Evolutionary conservation across 2,329 filamentous ascomycete genomes (phyloP).

Genomic region (Aspergillus luchuensis): DNA sequence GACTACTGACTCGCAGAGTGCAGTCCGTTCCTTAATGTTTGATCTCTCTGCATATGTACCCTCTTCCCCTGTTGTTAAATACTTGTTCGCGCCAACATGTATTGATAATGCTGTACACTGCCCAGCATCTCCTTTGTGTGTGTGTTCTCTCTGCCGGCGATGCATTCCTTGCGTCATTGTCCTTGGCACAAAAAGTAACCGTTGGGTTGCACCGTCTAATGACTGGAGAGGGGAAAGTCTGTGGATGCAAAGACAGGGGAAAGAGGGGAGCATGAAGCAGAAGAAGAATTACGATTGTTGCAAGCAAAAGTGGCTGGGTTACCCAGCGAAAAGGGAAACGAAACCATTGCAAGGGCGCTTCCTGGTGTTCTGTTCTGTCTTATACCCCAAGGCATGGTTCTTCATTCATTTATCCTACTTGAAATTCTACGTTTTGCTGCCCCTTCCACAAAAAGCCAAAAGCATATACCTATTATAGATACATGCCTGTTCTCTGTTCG

Average conservation of each 20-base stretch:
- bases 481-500: slow-evolving; percentile 3
- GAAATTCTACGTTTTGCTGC: slow-evolving; percentile 9
- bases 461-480: slow-evolving; percentile 15
- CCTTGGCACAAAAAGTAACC: background rate
- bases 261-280: slow-evolving; percentile 1
- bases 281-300: slow-evolving; percentile 4
- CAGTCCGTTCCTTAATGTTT: slow-evolving; percentile 34
- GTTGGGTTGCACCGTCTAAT: background rate
- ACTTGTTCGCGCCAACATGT: slow-evolving; percentile 13
- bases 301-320: slow-evolving; percentile 5
- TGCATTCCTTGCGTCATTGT: slow-evolving; percentile 18
- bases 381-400: slow-evolving; percentile 14
- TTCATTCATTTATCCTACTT: slow-evolving; percentile 8
- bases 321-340: background rate
- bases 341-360: slow-evolving; percentile 1
- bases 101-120: slow-evolving; percentile 18
- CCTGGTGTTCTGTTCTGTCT: slow-evolving; percentile 3
- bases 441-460: slow-evolving; percentile 9
- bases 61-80: slow-evolving; percentile 10
- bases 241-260: slow-evolving; percentile 3
- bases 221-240: background rate
- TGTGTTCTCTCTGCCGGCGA: slow-evolving; percentile 5
- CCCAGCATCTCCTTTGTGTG: slow-evolving; percentile 10
- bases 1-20: slow-evolving; percentile 39
- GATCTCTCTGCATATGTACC: slow-evolving; percentile 23